phyloP scores from a whole-genome alignment of 495 filamentous ascomycete species.

The Hypoxylon crocopeplum region DNA sequence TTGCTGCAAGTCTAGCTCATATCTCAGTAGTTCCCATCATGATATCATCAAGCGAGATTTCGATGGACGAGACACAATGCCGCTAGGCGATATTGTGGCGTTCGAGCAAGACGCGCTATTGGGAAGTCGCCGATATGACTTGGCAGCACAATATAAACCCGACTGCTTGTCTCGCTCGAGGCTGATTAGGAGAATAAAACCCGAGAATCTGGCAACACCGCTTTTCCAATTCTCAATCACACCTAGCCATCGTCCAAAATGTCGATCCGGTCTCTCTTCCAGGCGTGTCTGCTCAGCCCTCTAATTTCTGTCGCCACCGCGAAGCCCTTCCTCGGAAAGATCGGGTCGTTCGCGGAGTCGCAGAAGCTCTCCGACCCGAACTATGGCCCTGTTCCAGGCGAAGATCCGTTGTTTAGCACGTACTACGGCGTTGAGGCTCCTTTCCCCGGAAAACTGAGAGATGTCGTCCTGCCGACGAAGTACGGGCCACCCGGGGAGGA shows the following conservation, averaged over 20 bases:
- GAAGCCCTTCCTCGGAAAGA: conserved; percentile 19
- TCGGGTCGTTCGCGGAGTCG: conserved; percentile 27
- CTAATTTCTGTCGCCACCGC: conserved; percentile 23
- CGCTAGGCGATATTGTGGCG: conserved; percentile 21
- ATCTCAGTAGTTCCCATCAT: conserved; percentile 23
- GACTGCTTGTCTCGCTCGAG: conserved; percentile 1
- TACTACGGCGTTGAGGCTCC: conserved; percentile 52
- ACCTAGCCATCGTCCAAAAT: conserved; percentile 12
- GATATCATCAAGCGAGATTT: conserved; percentile 36
- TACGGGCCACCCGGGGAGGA: conserved; percentile 49
- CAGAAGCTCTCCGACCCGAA: conserved; percentile 47
- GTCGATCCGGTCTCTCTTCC: conserved; percentile 32
- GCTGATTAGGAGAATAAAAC: background rate
- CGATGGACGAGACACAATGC: conserved; percentile 11
- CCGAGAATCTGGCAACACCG: conserved; percentile 2
- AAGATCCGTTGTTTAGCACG: conserved; percentile 50
- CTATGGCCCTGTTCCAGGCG: conserved; percentile 52
- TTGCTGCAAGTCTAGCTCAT: conserved; percentile 23
- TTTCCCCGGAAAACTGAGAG: conserved; percentile 54
- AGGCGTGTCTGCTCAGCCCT: conserved; percentile 23
- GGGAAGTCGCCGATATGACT: conserved; percentile 14
- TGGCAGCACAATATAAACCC: conserved; percentile 31
- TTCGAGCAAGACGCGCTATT: conserved; percentile 23
- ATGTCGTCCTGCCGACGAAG: conserved; percentile 51
- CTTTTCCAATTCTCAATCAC: conserved; percentile 11